Percentiles rank a stretch among this genome's conserved stretches.
Evolutionary conservation across 345 rosid genomes (phyloP).

Genomic region (Gossypium thurberi): DNA sequence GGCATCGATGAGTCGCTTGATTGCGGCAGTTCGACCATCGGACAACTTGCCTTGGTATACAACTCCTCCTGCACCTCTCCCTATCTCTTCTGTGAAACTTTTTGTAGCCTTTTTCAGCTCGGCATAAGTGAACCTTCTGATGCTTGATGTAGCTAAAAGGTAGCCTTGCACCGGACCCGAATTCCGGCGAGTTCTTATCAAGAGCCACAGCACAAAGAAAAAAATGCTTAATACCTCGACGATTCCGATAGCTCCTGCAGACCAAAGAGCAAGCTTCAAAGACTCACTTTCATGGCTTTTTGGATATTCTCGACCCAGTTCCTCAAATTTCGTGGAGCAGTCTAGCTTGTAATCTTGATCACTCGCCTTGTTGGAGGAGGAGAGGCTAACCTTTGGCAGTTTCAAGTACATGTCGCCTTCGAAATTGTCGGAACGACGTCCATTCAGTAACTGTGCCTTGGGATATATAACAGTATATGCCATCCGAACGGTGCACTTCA

Average conservation of each 20-base stretch:
- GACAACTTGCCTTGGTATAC: background rate
- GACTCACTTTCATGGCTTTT: background rate
- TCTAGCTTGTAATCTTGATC: too few species aligned
- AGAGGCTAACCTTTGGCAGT: conserved; percentile 12
- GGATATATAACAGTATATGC: conserved; percentile 18
- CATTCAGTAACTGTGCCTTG: conserved; percentile 20
- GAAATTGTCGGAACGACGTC: conserved; percentile 12
- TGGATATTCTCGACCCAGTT: background rate
- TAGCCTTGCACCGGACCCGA: background rate
- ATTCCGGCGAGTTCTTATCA: background rate
- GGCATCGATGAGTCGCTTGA: conserved; percentile 4
- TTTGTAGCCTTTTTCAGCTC: background rate
- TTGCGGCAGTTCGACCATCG: conserved; percentile 3
- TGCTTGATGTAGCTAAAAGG: background rate
- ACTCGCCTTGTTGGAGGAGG: background rate
- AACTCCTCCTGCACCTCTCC: background rate
- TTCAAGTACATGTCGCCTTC: conserved; percentile 19
- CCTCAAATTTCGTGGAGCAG: background rate
- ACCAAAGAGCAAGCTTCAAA: background rate
- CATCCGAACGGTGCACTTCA: background rate
- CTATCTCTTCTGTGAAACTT: conserved; percentile 1
- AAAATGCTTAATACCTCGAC: background rate
- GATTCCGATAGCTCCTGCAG: background rate
- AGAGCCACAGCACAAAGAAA: background rate
- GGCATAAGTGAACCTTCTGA: background rate